Percentiles rank a stretch among this genome's conserved stretches.
phyloP scores from a whole-genome alignment of 2,329 filamentous ascomycete species.

The Macrophomina tecta region DNA sequence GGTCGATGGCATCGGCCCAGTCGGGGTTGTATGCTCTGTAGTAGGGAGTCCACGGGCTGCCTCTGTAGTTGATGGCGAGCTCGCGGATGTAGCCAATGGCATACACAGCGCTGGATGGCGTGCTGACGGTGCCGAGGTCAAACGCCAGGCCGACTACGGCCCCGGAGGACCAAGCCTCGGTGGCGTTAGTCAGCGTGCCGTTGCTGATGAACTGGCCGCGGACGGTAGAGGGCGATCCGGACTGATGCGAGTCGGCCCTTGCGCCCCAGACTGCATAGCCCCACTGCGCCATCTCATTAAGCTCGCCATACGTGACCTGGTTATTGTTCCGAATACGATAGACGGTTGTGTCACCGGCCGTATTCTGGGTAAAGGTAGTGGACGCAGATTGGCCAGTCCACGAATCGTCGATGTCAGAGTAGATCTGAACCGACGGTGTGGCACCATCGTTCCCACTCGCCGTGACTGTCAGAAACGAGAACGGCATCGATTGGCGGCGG shows the following conservation, averaged over 20 bases:
- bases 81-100: constrained; percentile 51
- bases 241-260: constrained; percentile 38
- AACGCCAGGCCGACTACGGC: constrained; percentile 48
- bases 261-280: constrained; percentile 51
- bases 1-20: constrained; percentile 42
- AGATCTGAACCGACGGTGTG: constrained; percentile 44
- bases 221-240: constrained; percentile 39
- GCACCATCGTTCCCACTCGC: constrained; percentile 33
- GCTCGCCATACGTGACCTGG: constrained; percentile 42
- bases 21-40: constrained; percentile 46
- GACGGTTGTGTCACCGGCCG: constrained; percentile 36
- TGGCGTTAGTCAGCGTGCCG: constrained; percentile 39
- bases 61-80: constrained; percentile 50
- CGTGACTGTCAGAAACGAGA: constrained; percentile 51
- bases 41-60: constrained; percentile 48
- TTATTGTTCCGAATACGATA: constrained; percentile 43
- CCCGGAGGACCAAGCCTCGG: constrained; percentile 36
- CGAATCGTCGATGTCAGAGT: constrained; percentile 52
- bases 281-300: constrained; percentile 51
- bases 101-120: constrained; percentile 45
- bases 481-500: constrained; percentile 52
- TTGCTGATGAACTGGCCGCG: constrained; percentile 40
- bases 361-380: constrained; percentile 36
- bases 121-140: constrained; percentile 44
- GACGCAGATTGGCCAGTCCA: constrained; percentile 48